Evolutionary conservation across 768 basidiomycete genomes (phyloP).

Genomic region (Pisolithus sp.): DNA sequence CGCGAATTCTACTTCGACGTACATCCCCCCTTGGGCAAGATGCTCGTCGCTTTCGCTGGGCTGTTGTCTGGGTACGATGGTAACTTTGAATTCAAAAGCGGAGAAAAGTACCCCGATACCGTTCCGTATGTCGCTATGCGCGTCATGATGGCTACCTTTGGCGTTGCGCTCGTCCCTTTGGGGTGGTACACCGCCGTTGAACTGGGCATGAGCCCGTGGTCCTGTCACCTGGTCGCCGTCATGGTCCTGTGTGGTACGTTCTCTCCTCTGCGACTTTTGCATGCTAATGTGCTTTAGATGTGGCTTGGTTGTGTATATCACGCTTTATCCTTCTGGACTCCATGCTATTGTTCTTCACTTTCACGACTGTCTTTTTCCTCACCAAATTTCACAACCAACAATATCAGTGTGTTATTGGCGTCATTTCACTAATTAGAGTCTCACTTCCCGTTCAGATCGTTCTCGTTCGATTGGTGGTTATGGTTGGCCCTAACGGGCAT

Average conservation of each 20-base stretch:
- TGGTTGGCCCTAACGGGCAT: conserved; percentile 92
- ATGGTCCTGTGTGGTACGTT: conserved; percentile 87
- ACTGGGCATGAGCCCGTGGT: conserved; percentile 84
- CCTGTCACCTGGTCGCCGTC: conserved; percentile 85
- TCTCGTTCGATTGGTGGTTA: conserved; percentile 95
- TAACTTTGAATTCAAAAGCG: conserved; percentile 89
- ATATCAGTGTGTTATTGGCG: conserved; percentile 58
- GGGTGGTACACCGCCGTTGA: conserved; percentile 97
- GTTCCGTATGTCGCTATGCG: conserved; percentile 96
- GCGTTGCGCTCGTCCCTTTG: conserved; percentile 91
- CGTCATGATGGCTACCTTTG: conserved; percentile 89
- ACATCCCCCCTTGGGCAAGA: conserved; percentile 97
- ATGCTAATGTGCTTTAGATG: conserved; percentile 45
- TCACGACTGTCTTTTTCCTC: conserved; percentile 90
- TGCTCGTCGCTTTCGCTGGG: conserved; percentile 94
- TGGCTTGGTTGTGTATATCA: conserved; percentile 95
- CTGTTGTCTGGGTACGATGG: conserved; percentile 90
- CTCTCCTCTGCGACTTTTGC: not conserved
- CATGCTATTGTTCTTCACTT: conserved; percentile 98
- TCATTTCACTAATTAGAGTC: not conserved
- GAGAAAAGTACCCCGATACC: conserved; percentile 69
- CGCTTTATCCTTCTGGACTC: conserved; percentile 97
- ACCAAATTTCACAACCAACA: conserved; percentile 98
- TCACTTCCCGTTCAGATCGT: conserved; percentile 50
- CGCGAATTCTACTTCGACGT: conserved; percentile 99